Conservation (phyloP, 768 basidiomycete genomes). For the Lyophyllum semitale region DNA sequence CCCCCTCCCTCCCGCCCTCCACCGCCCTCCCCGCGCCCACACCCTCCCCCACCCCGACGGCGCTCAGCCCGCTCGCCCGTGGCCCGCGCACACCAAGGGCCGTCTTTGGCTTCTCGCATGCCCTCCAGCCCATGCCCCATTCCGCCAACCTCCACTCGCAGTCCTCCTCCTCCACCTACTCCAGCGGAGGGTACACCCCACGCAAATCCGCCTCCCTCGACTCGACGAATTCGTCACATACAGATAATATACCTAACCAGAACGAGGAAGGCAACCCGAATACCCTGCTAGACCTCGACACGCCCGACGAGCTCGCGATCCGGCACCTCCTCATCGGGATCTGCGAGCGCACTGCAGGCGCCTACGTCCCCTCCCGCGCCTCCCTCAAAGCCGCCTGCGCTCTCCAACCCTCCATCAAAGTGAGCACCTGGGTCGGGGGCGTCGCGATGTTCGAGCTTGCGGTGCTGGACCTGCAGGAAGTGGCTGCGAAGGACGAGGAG, state of each 20-base stretch:
- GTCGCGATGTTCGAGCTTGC: slow-evolving; percentile 72
- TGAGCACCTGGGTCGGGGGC: slow-evolving; percentile 69
- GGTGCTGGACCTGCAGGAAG: slow-evolving; percentile 65
- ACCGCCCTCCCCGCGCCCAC: slow-evolving; percentile 7
- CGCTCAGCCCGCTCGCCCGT: not conserved
- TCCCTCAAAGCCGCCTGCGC: slow-evolving; percentile 55
- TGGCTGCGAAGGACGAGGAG: slow-evolving; percentile 32
- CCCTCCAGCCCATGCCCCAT: slow-evolving; percentile 12
- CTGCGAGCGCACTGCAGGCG: slow-evolving; percentile 57
- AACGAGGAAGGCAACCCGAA: slow-evolving; percentile 8
- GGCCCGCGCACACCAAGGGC: slow-evolving; percentile 1
- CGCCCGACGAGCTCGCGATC: slow-evolving; percentile 68
- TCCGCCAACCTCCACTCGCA: not conserved
- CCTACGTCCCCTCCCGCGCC: slow-evolving; percentile 42
- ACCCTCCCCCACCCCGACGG: slow-evolving; percentile 1
- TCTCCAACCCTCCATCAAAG: slow-evolving; percentile 39
- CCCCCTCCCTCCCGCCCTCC: slow-evolving; percentile 34
- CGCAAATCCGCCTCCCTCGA: not conserved
- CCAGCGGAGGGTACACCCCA: too few relatives aligned
- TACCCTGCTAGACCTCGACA: slow-evolving; percentile 51
- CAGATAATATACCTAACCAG: not conserved
- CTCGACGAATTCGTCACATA: not conserved
- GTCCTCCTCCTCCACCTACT: not conserved
- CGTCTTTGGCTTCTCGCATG: slow-evolving; percentile 15
- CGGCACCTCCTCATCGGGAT: slow-evolving; percentile 72